phyloP scores from a whole-genome alignment of 768 basidiomycete species.

The Leccinum ochraceum region DNA sequence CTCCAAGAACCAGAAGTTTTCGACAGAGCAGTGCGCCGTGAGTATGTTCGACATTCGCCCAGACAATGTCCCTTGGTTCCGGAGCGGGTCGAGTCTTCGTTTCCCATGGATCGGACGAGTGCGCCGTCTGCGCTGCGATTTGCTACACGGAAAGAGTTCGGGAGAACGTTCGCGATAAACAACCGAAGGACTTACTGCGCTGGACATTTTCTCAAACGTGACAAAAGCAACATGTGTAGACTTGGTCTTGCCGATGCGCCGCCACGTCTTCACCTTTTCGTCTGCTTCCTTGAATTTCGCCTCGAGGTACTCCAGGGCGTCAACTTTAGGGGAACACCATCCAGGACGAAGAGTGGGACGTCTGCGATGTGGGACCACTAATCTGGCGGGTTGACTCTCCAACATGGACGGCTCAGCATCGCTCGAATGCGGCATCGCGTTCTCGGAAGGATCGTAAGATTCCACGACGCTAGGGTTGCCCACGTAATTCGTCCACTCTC shows the following conservation, averaged over 20 bases:
- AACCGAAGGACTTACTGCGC: slow-evolving; percentile 59
- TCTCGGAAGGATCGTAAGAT: slow-evolving; percentile 72
- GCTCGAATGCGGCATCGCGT: slow-evolving; percentile 45
- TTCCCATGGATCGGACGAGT: slow-evolving; percentile 66
- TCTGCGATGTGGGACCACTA: slow-evolving; percentile 72
- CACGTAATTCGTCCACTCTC: slow-evolving; percentile 87
- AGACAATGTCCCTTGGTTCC: slow-evolving; percentile 94
- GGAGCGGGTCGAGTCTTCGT: slow-evolving; percentile 78
- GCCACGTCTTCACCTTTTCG: slow-evolving; percentile 74
- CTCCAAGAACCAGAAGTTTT: slow-evolving; percentile 65
- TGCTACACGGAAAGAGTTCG: slow-evolving; percentile 49
- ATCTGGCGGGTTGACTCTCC: slow-evolving; percentile 52
- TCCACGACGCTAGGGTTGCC: slow-evolving; percentile 91
- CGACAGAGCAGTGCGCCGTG: slow-evolving; percentile 59
- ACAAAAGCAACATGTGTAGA: slow-evolving; percentile 89
- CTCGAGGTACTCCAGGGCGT: slow-evolving; percentile 89
- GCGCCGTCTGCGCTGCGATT: slow-evolving; percentile 84
- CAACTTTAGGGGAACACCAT: slow-evolving; percentile 78
- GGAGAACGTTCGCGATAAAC: neutral
- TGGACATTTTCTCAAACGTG: slow-evolving; percentile 95
- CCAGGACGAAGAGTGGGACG: slow-evolving; percentile 75
- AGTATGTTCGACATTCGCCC: slow-evolving; percentile 84
- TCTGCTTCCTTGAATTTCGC: slow-evolving; percentile 78
- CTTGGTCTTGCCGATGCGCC: slow-evolving; percentile 72
- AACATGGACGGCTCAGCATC: slow-evolving; percentile 54